Evolutionary conservation across 306 rosid genomes (phyloP).

Genomic region (Acacia crassicarpa): DNA sequence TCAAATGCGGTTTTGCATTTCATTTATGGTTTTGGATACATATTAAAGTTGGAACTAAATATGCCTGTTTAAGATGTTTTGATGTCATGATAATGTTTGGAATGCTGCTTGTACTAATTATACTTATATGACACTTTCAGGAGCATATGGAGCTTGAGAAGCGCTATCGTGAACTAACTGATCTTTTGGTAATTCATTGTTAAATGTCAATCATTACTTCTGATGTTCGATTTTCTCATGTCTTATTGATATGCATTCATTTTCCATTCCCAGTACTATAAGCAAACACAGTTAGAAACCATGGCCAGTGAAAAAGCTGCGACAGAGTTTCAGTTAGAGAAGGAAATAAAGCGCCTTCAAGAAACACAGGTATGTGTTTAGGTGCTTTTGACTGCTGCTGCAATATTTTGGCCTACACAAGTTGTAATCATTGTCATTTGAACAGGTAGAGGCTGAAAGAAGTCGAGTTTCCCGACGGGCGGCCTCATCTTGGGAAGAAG

Average conservation of each 20-base stretch:
- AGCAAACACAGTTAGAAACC: slow-evolving; percentile 97
- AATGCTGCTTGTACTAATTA: slow-evolving; percentile 32
- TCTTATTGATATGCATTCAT: neutral
- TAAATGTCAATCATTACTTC: slow-evolving; percentile 23
- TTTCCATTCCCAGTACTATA: slow-evolving; percentile 71
- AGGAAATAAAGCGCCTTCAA: slow-evolving; percentile 85
- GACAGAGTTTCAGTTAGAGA: slow-evolving; percentile 89
- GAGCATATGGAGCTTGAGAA: slow-evolving; percentile 98
- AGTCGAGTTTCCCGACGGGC: slow-evolving; percentile 77
- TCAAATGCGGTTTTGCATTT: slow-evolving; percentile 11
- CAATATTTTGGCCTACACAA: slow-evolving; percentile 11
- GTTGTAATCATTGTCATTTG: slow-evolving; percentile 35
- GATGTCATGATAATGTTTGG: slow-evolving; percentile 17
- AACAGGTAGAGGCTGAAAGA: slow-evolving; percentile 92
- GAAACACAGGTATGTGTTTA: slow-evolving; percentile 75
- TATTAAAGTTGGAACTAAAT: neutral
- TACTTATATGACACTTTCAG: slow-evolving; percentile 45
- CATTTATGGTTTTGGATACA: slow-evolving; percentile 3
- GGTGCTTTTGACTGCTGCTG: slow-evolving; percentile 29
- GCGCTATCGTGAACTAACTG: slow-evolving; percentile 96
- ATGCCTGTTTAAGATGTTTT: neutral
- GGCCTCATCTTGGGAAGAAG: slow-evolving; percentile 94
- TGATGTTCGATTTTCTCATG: slow-evolving; percentile 28
- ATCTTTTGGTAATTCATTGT: slow-evolving; percentile 72
- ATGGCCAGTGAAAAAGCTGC: slow-evolving; percentile 98